phyloP scores from a whole-genome alignment of 1,284 basidiomycete genomes.

The Coniophora puteana region DNA sequence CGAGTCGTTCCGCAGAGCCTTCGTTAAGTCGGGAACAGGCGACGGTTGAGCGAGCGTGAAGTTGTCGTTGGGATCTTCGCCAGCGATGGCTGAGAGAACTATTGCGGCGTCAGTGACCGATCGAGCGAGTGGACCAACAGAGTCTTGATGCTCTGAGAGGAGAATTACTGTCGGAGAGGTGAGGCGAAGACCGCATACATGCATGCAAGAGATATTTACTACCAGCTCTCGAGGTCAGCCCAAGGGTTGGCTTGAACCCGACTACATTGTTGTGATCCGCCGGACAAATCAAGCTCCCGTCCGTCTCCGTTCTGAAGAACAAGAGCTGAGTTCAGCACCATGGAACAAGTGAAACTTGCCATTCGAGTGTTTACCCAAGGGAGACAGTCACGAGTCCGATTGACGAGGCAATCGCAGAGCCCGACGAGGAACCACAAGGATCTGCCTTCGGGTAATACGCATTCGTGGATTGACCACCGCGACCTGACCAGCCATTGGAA shows the following conservation, averaged over 20 bases:
- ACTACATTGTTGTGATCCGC: constrained; percentile 50
- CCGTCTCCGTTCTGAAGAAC: constrained; percentile 46
- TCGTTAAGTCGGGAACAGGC: constrained; percentile 50
- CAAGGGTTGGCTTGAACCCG: constrained; percentile 33
- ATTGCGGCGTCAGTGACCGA: constrained; percentile 57
- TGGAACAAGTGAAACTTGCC: not conserved
- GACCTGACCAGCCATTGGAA: constrained; percentile 46
- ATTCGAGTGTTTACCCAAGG: constrained; percentile 40
- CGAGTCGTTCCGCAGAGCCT: constrained; percentile 45
- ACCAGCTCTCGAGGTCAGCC: constrained; percentile 59
- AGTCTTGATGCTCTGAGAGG: constrained; percentile 60
- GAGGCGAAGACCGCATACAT: not conserved
- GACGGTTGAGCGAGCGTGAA: constrained; percentile 56
- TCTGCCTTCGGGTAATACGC: constrained; percentile 48
- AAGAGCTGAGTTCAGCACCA: constrained; percentile 1
- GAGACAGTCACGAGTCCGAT: constrained; percentile 47
- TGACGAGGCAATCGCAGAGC: constrained; percentile 44
- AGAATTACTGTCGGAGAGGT: constrained; percentile 44
- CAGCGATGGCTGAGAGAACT: constrained; percentile 58
- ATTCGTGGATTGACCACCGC: constrained; percentile 47
- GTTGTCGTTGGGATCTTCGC: constrained; percentile 56
- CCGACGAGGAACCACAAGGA: constrained; percentile 49
- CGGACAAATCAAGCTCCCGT: constrained; percentile 59
- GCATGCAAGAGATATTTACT: constrained; percentile 29
- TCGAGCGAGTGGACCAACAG: constrained; percentile 58